Evolutionary conservation across 352 stramenopile genomes (phyloP), one percentile per base, ranked within the genome.

Genomic region (Peronospora belbahrii): DNA sequence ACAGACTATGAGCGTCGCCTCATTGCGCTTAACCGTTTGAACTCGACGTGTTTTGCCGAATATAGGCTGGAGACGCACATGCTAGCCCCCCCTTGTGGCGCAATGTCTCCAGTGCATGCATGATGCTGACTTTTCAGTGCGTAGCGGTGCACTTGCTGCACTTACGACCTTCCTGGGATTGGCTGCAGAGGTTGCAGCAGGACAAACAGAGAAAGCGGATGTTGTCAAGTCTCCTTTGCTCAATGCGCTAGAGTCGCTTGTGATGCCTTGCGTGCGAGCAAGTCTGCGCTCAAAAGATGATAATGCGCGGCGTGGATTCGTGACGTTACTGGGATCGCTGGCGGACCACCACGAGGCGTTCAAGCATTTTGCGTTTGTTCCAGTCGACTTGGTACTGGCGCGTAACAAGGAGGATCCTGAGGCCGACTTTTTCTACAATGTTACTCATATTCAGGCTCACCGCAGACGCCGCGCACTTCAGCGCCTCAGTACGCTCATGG

Each of bases 381-480:
- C 82, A 6, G 67, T 60, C 0, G 81, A 94, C 42, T 39, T 95
- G 15, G 58, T 66, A 11, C 44, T 90, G 18, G 51, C 88, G 25
- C 76, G 81, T 38, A 88, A 84, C 38, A 65, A 76, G 7, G 73
- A 95, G 6, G 88, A 97, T 51, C 70, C 83, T 7, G 88, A 99
- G 53, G 80, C 95, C 6, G 96, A 99, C 65, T 98, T 99, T 55
- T 99, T 99, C 71, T 87, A 97, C 55, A 98, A 98, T 64, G 80
- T 98, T 31, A 97, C 88, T 25, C 96, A 99, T 72, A 97, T 99
- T 32, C 96, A 99, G 65, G 71, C 96, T 35, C 96, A 99, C 61
- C 83, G 96, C 39, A 89, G 95, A 62, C 75, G 84, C 8, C 82
- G 89, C 41, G 95, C 94, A 13, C 74, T 99, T 19, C 74, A 90